Percentiles rank a stretch among this genome's conserved stretches.
phyloP scores from a whole-genome alignment of 2,329 filamentous ascomycete genomes.

The Phialophora verrucosa region DNA sequence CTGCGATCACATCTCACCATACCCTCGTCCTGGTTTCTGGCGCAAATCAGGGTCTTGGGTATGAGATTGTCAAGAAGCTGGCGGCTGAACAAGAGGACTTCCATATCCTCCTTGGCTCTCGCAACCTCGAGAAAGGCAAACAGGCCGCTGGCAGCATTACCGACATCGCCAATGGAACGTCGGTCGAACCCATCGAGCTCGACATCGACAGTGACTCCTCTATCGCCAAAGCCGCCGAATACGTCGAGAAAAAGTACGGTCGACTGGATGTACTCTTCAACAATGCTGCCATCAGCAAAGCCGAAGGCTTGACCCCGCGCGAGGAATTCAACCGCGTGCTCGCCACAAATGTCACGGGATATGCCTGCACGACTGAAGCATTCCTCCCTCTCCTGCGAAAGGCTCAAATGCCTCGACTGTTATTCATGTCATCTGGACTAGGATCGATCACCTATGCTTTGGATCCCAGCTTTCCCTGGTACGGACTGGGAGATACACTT shows the following conservation, averaged over 20 bases:
- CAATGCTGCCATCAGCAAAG: slow-evolving; percentile 33
- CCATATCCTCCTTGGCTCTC: slow-evolving; percentile 42
- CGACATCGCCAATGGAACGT: slow-evolving; percentile 19
- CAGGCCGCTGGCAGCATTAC: slow-evolving; percentile 35
- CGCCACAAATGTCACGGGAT: slow-evolving; percentile 28
- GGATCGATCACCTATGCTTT: slow-evolving; percentile 24
- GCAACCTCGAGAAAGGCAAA: slow-evolving; percentile 47
- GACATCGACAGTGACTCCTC: slow-evolving; percentile 29
- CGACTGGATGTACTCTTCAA: slow-evolving; percentile 38
- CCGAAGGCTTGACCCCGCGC: slow-evolving; percentile 17
- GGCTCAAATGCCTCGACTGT: slow-evolving; percentile 25
- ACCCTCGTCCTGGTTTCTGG: slow-evolving; percentile 34
- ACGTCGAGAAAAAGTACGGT: slow-evolving; percentile 30
- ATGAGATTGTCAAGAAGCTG: slow-evolving; percentile 34
- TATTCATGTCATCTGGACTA: slow-evolving; percentile 35
- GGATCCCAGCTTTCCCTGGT: slow-evolving; percentile 19
- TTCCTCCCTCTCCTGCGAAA: slow-evolving; percentile 34
- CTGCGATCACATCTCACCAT: slow-evolving; percentile 15
- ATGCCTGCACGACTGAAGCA: slow-evolving; percentile 29
- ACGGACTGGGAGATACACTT: background rate
- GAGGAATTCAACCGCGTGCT: slow-evolving; percentile 34
- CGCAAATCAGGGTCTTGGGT: slow-evolving; percentile 35
- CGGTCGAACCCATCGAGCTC: slow-evolving; percentile 26
- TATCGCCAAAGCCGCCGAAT: slow-evolving; percentile 31
- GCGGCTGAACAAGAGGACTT: slow-evolving; percentile 46